Percentiles rank a stretch among this genome's conserved stretches.
phyloP scores from a whole-genome alignment of 768 basidiomycete genomes.

The Termitomyces eurrhizus region DNA sequence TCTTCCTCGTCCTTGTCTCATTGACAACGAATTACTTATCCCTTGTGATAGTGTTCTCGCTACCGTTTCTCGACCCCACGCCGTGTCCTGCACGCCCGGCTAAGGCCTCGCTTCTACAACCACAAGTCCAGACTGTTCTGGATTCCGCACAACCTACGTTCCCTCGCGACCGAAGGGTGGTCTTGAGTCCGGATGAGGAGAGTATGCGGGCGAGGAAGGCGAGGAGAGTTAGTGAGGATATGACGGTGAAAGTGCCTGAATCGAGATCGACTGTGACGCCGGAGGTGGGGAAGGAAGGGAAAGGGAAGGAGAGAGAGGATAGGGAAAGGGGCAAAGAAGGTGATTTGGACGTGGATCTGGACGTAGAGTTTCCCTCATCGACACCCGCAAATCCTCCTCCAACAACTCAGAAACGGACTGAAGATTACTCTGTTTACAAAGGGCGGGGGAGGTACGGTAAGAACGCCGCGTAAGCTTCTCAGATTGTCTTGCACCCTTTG shows the following conservation, averaged over 20 bases:
- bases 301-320: constrained; percentile 8
- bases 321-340: constrained; percentile 19
- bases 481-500: not conserved
- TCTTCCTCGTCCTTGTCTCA: not conserved
- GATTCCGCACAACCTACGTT: not conserved
- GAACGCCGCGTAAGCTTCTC: constrained; percentile 25
- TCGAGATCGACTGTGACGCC: not conserved
- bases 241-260: not conserved
- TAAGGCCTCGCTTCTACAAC: not conserved
- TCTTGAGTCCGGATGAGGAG: constrained; percentile 13
- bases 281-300: not conserved
- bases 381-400: constrained; percentile 22
- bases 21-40: too few species aligned
- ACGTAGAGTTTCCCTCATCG: constrained; percentile 6
- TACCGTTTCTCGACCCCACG: constrained; percentile 15
- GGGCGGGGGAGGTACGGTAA: constrained; percentile 59
- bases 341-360: not conserved
- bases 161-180: constrained; percentile 4
- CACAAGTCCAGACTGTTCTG: not conserved
- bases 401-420: constrained; percentile 19
- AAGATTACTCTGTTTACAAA: constrained; percentile 49
- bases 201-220: constrained; percentile 14
- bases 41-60: constrained; percentile 2
- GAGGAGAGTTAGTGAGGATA: constrained; percentile 7
- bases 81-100: constrained; percentile 10